Evolutionary conservation across 2,329 filamentous ascomycete species (phyloP).

Genomic region (Teratosphaeria viscida): DNA sequence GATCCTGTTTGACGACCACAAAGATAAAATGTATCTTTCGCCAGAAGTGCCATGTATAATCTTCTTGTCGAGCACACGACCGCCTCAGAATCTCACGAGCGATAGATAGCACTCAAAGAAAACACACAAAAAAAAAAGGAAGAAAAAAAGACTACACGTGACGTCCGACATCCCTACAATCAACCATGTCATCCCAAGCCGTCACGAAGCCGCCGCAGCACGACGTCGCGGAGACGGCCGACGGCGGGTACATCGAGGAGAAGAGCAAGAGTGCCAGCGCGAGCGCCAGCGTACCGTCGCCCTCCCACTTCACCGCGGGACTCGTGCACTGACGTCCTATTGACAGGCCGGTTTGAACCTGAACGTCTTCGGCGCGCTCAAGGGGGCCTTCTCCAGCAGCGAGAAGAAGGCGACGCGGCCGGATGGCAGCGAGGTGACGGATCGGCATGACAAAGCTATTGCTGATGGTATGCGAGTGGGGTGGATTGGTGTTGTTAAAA

Average conservation of each 20-base stretch:
- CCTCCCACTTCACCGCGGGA: neutral
- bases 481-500: neutral
- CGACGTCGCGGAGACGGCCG: slow-evolving; percentile 1
- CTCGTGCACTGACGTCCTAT: neutral
- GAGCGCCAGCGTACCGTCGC: slow-evolving; percentile 25
- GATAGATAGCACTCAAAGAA: neutral
- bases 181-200: slow-evolving; percentile 4
- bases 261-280: slow-evolving; percentile 24
- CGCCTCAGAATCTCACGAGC: neutral
- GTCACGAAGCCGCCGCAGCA: neutral
- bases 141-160: neutral
- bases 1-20: neutral
- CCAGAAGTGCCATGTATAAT: neutral
- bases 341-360: slow-evolving; percentile 27
- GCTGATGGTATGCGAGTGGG: slow-evolving; percentile 16
- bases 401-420: slow-evolving; percentile 20
- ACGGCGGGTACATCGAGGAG: slow-evolving; percentile 10
- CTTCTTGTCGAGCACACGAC: neutral
- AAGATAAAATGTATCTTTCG: too few species aligned
- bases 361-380: slow-evolving; percentile 27
- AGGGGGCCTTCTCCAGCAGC: slow-evolving; percentile 25
- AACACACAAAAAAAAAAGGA: neutral
- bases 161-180: neutral
- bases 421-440: slow-evolving; percentile 23
- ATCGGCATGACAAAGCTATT: slow-evolving; percentile 17